Base-by-base conservation (phyloP, 1,284 basidiomycete species). In the Porodaedalea pini region DNA sequence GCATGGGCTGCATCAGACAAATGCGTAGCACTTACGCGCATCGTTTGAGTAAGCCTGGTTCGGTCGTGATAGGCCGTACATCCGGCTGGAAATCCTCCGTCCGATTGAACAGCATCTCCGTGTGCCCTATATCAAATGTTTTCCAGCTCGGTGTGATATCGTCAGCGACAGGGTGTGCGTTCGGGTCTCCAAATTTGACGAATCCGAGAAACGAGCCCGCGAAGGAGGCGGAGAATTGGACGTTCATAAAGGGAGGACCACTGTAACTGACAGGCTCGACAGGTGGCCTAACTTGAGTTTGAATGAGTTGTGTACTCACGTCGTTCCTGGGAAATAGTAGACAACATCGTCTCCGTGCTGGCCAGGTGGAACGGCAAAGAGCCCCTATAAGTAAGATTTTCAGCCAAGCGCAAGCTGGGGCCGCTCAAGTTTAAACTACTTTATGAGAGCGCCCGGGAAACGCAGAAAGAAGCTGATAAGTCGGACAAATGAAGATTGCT, bases 151-250 rank as follows among this genome's bases (percentile, higher is more conserved):
- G 70, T 3, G 70, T 71, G 48, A 71, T 67, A 23, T 66, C 69
- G 2, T 64, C 53, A 0, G 64, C 51, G 55, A 66, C 60, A 19
- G 66, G 58, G 52, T 77, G 75, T 21, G 64, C 49, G 51, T 77
- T 76, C 1, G 76, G 74, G 58, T 77, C 65, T 21, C 68, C 63
- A 0, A 68, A 64, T 45, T 70, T 62, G 0, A 63, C 71, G 51
- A 77, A 72, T 41, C 71, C 66, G n/a, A 73, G 57, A 67, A 77
- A 79, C 0, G 70, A 68, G 52, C 73, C 68, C 3, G 73, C 64
- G 53, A 78, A 78, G 4, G 75, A 70, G 27, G 69, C 69, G 56
- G 68, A 61, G 63, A 78, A 77, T 6, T 64, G 66, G 8, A 69
- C 51, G 61, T 77, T 75, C 29, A 70, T 63, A 64, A 71, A 76